Base-by-base conservation (phyloP, 257 asterid species). In the Przewalskia tangutica region DNA sequence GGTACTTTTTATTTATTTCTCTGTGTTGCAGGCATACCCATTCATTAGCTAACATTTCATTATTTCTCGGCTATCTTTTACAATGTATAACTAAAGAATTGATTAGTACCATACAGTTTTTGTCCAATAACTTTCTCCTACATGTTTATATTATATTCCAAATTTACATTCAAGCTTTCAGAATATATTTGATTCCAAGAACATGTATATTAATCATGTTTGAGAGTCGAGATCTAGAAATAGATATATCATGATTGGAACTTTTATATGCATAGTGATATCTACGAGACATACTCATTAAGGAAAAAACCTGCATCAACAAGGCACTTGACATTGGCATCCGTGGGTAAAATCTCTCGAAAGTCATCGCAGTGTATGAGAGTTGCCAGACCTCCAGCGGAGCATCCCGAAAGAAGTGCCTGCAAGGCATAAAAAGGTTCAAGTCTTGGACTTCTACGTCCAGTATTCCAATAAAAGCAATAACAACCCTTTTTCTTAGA, bases 391-490 rank as follows among this genome's bases (percentile, higher is more conserved):
- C 95, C 98, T 85, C 98, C 98, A 87, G 98, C 98, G 54, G 98
- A 95, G 89, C 98, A 95, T 81, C 98, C 98, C 53, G 98, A 87
- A 82, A 95, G 98, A 86, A 95, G 85, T 84, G 97, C 97, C 98
- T 95, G 90, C 82, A 70, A 82, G 80, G 80, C 66, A 81, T 77
- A 80, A 46, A 70, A 73, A 13, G 59, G 0, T 48, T 59, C 40
- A 71, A 46, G n/a, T 46, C 59, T 46, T 48, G 42, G 42, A 73
- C 60, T 46, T 66, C 7, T 48, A 73, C 20, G 60, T 73, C 42
- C 44, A 73, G 10, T 12, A 73, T 1, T 73, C 34, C 42, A 48
- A 73, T 73, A 12, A 73, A 46, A 73, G 60, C 23, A 73, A 12
- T 48, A 46, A 73, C 60, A 20, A 48, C 40, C n/a, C 12, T 13